These are phyloP conservation scores for Alternaria conjuncta DNA, from an alignment of 2,329 filamentous ascomycete genomes.

Conservation along the genomic window DNA sequence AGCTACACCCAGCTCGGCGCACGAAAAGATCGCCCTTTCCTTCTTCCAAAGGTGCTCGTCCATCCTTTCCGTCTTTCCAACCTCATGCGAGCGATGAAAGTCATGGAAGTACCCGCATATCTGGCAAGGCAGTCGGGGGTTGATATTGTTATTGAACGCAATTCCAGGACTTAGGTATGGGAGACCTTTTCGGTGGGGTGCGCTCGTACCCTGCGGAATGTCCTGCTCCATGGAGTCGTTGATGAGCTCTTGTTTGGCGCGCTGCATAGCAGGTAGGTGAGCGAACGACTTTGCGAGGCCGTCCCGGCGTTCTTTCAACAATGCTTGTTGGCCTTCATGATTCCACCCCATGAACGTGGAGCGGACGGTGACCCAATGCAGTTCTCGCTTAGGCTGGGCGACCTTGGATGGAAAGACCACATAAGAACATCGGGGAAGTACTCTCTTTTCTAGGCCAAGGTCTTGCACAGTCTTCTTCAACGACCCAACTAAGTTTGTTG, in stretches of 20 bases:
- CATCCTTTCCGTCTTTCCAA: not conserved
- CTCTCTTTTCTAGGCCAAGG: not conserved
- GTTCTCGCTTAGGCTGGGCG: not conserved
- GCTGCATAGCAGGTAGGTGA: not conserved
- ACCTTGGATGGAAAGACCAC: not conserved
- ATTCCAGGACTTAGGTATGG: not conserved
- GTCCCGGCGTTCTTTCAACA: not conserved
- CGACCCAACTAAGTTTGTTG: not conserved
- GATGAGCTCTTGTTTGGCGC: not conserved
- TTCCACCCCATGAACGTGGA: not conserved
- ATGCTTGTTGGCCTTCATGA: not conserved
- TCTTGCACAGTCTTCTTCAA: not conserved
- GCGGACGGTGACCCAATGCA: not conserved
- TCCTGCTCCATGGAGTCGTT: rapidly evolving
- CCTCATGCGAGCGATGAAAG: not conserved
- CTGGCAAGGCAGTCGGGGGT: not conserved
- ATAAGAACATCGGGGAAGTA: not conserved
- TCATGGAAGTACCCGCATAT: not conserved
- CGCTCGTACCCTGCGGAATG: not conserved
- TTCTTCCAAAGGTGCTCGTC: not conserved
- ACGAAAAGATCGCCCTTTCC: not conserved
- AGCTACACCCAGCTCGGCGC: not conserved
- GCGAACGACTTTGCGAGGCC: not conserved
- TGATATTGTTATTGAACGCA: not conserved
- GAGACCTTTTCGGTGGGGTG: too few relatives aligned